A percentile compares a stretch with the other conserved stretches of the same genome.
Evolutionary conservation across 148 eudicot genomes (phyloP).

Genomic region (Camellia sinensis): DNA sequence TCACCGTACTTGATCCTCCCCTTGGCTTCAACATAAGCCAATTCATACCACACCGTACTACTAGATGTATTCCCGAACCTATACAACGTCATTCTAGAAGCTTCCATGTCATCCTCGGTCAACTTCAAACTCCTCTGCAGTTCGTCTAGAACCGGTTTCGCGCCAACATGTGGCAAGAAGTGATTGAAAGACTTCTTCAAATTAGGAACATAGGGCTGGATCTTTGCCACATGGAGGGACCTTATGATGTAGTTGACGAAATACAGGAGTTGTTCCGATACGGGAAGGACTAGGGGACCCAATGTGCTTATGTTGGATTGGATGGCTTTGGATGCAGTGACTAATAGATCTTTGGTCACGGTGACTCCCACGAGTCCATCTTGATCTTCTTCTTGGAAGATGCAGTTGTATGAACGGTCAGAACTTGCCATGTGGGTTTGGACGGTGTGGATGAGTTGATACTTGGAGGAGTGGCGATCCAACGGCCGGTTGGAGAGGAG

Average conservation of each 20-base stretch:
- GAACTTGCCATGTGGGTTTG: constrained; percentile 28
- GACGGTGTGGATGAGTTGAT: constrained; percentile 32
- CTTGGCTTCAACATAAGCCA: constrained; percentile 25
- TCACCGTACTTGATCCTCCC: constrained; percentile 23
- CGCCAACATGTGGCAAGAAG: constrained; percentile 29
- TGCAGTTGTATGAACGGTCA: constrained; percentile 28
- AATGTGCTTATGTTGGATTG: constrained; percentile 22
- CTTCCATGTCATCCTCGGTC: constrained; percentile 18
- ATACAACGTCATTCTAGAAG: constrained; percentile 29
- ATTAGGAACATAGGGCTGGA: constrained; percentile 19
- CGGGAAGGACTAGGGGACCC: constrained; percentile 29
- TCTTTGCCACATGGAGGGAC: neutral
- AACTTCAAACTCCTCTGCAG: constrained; percentile 22
- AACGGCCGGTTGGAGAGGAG: constrained; percentile 30
- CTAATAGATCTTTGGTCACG: constrained; percentile 24
- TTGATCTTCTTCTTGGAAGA: constrained; percentile 35
- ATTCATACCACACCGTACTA: constrained; percentile 22
- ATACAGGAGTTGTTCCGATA: constrained; percentile 23
- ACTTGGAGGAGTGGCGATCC: constrained; percentile 27
- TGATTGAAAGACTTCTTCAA: constrained; percentile 20
- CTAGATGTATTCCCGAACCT: constrained; percentile 28
- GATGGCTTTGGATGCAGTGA: constrained; percentile 28
- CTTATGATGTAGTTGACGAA: neutral
- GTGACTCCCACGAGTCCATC: constrained; percentile 28
- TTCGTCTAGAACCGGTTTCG: constrained; percentile 22